Base-by-base conservation (phyloP, 441 rosid species). In the Macaranga tanarius region DNA sequence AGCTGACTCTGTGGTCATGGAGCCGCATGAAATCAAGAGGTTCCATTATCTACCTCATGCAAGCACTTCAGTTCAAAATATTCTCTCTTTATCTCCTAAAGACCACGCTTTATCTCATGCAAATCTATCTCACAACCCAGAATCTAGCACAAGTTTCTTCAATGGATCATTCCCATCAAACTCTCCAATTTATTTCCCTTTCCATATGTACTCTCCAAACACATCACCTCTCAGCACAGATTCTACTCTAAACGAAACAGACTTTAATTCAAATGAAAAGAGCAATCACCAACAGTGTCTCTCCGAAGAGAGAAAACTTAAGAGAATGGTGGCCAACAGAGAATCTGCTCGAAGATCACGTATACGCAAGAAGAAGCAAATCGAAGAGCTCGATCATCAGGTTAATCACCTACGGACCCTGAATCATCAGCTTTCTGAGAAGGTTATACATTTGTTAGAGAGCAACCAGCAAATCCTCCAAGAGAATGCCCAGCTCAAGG, bases 291-390 rank as follows among this genome's bases (percentile, higher is more conserved):
- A 77, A n/a, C 73, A 57, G 2, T 80, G 73, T 38, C 72, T 70
- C 10, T 16, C 65, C 44, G 72, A 84, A 15, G 97, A 88, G 68
- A 89, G 73, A 77, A 87, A 86, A 76, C 80, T 80, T 22, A 89
- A 83, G 73, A 85, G 95, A 81, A 90, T 87, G 86, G 82, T 83
- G 70, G 88, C 96, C 10, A 92, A 90, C 85, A 73, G 93, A 45
- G 98, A 90, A 80, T 89, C 95, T 0, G 93, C 96, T n/a, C 78
- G 86, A 76, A 80, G 91, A 76, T 90, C 91, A 0, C 80, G 91
- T n/a, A 81, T 90, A 85, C 84, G 91, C 17, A 92, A 87, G 84
- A 90, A 88, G 86, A 87, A 77, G 80, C 95, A 85, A 59, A 83
- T 92, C 15, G 90, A 90, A 80, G 97, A 87, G 80, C 87, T 92